Evolutionary conservation across 1,139 yeast genomes (phyloP).

Genomic region (Debaryomyces fabryi): DNA sequence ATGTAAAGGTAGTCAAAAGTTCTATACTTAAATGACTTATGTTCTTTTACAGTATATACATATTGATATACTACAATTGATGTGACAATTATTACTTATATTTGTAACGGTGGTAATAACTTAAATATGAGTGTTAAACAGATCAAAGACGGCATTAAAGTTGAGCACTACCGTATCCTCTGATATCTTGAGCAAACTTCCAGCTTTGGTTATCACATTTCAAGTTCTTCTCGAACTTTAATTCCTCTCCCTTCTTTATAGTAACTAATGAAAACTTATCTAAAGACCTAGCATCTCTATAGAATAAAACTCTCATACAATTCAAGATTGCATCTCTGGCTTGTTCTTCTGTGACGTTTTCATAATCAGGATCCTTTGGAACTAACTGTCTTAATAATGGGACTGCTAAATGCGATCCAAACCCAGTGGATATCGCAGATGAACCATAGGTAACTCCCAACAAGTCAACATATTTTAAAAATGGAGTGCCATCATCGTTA

Average conservation of each 20-base stretch:
- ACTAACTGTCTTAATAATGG: slow-evolving; percentile 87
- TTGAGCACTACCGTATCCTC: slow-evolving; percentile 81
- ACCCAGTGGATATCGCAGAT: slow-evolving; percentile 93
- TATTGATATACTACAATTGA: neutral
- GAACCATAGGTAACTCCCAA: slow-evolving; percentile 90
- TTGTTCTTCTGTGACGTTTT: slow-evolving; percentile 66
- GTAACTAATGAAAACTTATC: slow-evolving; percentile 85
- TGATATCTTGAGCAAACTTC: slow-evolving; percentile 87
- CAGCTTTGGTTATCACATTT: slow-evolving; percentile 79
- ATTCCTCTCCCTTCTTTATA: slow-evolving; percentile 56
- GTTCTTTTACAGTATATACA: neutral
- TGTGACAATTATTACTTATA: neutral
- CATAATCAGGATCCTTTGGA: slow-evolving; percentile 76
- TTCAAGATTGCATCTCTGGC: slow-evolving; percentile 78
- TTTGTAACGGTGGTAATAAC: neutral
- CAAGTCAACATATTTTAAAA: slow-evolving; percentile 83
- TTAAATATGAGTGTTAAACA: neutral
- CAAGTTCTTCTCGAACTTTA: slow-evolving; percentile 66
- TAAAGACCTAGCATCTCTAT: slow-evolving; percentile 93
- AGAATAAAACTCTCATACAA: slow-evolving; percentile 92
- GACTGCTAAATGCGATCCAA: slow-evolving; percentile 91
- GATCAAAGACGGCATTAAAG: slow-evolving; percentile 10
- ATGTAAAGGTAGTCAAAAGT: too few species aligned
- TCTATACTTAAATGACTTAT: too few species aligned
- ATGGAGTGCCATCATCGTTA: slow-evolving; percentile 66